phyloP scores from a whole-genome alignment of 2,329 filamentous ascomycete genomes.

The Clonostachys sp. region DNA sequence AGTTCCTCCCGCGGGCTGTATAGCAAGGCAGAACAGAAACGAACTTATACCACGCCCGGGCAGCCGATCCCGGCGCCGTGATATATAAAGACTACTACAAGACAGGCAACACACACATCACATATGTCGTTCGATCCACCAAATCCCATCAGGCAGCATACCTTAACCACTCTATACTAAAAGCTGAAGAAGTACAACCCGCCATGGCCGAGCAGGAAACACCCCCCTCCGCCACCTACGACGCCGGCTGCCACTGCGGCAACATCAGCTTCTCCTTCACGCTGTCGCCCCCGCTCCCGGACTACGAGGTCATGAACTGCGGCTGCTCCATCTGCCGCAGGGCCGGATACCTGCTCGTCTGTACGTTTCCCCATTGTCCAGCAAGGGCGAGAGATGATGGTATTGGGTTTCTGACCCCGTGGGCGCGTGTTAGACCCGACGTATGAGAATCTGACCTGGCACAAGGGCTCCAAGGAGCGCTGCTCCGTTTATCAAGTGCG shows the following conservation, averaged over 20 bases:
- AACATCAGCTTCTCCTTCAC: conserved; percentile 40
- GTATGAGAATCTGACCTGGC: conserved; percentile 33
- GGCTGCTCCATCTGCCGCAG: conserved; percentile 48
- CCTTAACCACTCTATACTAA: too few relatives aligned
- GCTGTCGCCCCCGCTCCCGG: conserved; percentile 40
- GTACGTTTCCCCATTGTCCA: conserved; percentile 16
- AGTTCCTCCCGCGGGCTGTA: too few relatives aligned
- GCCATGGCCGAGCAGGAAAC: too few relatives aligned
- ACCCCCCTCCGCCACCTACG: conserved; percentile 25
- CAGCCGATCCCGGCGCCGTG: too few relatives aligned
- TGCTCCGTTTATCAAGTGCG: conserved; percentile 23
- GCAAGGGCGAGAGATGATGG: background rate
- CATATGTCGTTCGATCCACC: too few relatives aligned
- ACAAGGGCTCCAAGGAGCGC: conserved; percentile 28
- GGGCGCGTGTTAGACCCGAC: conserved; percentile 24
- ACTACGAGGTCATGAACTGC: conserved; percentile 40
- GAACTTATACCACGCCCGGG: too few relatives aligned
- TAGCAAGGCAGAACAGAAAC: too few relatives aligned
- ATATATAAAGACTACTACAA: too few relatives aligned
- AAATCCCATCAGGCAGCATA: too few relatives aligned
- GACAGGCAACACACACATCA: too few relatives aligned
- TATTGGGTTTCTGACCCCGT: background rate
- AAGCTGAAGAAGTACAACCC: too few relatives aligned
- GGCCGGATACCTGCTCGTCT: conserved; percentile 47
- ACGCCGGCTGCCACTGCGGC: conserved; percentile 48